Percentiles rank a stretch among this genome's conserved stretches.
phyloP scores from a whole-genome alignment of 345 rosid species.

The Salix arbutifolia region DNA sequence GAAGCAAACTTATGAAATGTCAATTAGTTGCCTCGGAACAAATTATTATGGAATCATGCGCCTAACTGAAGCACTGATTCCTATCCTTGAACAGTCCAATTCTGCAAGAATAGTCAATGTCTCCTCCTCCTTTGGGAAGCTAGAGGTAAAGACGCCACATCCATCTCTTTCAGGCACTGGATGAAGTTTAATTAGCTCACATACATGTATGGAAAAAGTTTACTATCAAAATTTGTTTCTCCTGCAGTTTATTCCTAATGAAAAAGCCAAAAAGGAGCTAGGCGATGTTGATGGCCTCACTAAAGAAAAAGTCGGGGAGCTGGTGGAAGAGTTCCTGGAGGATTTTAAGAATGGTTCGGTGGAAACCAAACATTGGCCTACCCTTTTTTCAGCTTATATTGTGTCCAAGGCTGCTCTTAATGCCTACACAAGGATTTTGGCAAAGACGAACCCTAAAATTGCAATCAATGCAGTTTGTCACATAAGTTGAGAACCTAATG shows the following conservation, averaged over 20 bases:
- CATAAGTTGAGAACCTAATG: too few relatives aligned
- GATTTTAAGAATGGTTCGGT: neutral
- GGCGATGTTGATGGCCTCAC: slow-evolving; percentile 1
- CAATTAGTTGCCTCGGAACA: slow-evolving; percentile 2
- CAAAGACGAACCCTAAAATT: too few relatives aligned
- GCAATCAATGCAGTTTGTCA: too few relatives aligned
- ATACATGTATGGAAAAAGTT: neutral
- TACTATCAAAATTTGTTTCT: neutral
- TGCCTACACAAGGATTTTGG: too few relatives aligned
- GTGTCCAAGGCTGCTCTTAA: neutral
- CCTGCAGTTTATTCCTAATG: neutral
- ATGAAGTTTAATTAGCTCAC: neutral
- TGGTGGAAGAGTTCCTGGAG: neutral
- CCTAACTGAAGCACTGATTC: slow-evolving; percentile 9
- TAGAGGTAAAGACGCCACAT: slow-evolving; percentile 1
- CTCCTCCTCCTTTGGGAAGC: neutral
- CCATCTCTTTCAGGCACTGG: too few relatives aligned
- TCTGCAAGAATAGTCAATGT: slow-evolving; percentile 15
- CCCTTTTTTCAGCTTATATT: neutral
- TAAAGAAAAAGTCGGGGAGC: neutral
- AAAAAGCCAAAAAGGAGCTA: neutral
- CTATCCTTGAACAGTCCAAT: slow-evolving; percentile 3
- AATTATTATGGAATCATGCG: slow-evolving; percentile 7
- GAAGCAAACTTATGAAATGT: neutral
- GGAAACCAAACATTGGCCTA: slow-evolving; percentile 5